These are phyloP conservation scores for Gelatoporia subvermispora DNA, from an alignment of 768 basidiomycete species.

Conservation along the genomic window DNA sequence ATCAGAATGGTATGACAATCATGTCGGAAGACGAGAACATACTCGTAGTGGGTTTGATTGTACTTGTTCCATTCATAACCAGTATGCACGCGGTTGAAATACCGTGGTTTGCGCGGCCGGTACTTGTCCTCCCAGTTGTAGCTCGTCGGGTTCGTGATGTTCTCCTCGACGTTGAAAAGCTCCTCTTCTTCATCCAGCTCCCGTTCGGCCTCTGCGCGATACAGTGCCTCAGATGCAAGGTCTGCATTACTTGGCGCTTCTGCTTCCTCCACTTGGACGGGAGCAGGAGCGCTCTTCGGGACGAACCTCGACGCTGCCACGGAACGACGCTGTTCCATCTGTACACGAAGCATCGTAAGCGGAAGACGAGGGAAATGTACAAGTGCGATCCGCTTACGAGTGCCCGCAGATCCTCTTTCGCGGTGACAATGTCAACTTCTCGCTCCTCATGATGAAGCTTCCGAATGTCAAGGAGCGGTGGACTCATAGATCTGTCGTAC, in stretches of 20 bases:
- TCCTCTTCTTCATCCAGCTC: conserved; percentile 97
- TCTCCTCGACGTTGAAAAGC: conserved; percentile 90
- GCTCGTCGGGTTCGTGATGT: conserved; percentile 72
- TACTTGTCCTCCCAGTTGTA: conserved; percentile 99
- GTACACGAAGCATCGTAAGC: conserved; percentile 5
- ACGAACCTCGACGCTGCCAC: conserved; percentile 88
- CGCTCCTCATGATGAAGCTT: conserved; percentile 73
- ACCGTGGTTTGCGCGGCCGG: conserved; percentile 92
- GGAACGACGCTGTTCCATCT: conserved; percentile 76
- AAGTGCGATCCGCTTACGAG: conserved; percentile 45
- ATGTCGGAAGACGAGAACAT: conserved; percentile 29
- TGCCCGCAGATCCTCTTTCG: conserved; percentile 54
- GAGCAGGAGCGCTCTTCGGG: conserved; percentile 61
- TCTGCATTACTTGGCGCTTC: conserved; percentile 62
- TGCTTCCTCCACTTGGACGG: conserved; percentile 50
- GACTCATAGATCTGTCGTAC: conserved; percentile 86
- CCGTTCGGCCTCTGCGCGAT: conserved; percentile 86
- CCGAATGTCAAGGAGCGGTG: conserved; percentile 65
- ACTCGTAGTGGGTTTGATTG: conserved; percentile 99
- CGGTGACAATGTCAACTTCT: conserved; percentile 71
- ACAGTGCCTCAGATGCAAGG: conserved; percentile 84
- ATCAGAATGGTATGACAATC: not conserved
- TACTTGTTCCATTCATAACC: conserved; percentile 99
- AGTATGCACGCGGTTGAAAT: conserved; percentile 98
- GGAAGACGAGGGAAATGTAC: conserved; percentile 2